These are phyloP conservation scores for Eucalyptus dawsonii DNA, from an alignment of 345 rosid genomes.

Conservation along the genomic window DNA sequence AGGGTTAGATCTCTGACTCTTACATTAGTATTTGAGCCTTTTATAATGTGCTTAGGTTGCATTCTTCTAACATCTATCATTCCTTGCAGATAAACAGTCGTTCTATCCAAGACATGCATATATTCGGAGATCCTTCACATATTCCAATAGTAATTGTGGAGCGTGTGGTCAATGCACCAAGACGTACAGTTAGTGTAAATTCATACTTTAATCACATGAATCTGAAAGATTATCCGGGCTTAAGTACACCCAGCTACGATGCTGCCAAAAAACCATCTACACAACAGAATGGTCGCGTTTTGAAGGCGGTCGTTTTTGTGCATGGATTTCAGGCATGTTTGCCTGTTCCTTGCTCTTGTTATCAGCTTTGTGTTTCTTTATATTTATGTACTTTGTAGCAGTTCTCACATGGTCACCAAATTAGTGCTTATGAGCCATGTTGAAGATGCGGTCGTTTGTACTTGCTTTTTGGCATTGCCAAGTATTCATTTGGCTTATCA, in stretches of 20 bases:
- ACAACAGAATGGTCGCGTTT: slow-evolving; percentile 24
- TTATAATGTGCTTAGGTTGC: not conserved
- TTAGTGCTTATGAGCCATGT: not conserved
- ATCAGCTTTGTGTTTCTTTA: not conserved
- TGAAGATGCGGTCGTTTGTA: not conserved
- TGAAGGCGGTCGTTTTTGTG: slow-evolving; percentile 78
- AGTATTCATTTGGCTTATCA: not conserved
- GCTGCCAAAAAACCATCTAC: slow-evolving; percentile 14
- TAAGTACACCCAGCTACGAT: slow-evolving; percentile 10
- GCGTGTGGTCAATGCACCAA: slow-evolving; percentile 77
- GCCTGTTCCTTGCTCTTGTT: not conserved
- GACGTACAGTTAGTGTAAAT: slow-evolving; percentile 69
- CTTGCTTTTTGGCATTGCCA: not conserved
- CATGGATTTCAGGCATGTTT: slow-evolving; percentile 93
- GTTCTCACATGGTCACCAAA: not conserved
- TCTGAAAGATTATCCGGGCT: slow-evolving; percentile 20
- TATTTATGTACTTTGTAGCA: not conserved
- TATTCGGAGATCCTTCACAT: slow-evolving; percentile 74
- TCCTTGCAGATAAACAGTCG: slow-evolving; percentile 70
- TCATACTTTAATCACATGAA: slow-evolving; percentile 63
- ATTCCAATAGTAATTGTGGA: slow-evolving; percentile 79
- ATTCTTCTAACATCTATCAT: not conserved
- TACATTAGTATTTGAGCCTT: not conserved
- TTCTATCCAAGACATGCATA: slow-evolving; percentile 84
- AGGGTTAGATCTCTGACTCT: slow-evolving; percentile 36